These are phyloP conservation scores for Chalciporus sphaerocephalus DNA, from an alignment of 768 basidiomycete species.

Conservation along the genomic window DNA sequence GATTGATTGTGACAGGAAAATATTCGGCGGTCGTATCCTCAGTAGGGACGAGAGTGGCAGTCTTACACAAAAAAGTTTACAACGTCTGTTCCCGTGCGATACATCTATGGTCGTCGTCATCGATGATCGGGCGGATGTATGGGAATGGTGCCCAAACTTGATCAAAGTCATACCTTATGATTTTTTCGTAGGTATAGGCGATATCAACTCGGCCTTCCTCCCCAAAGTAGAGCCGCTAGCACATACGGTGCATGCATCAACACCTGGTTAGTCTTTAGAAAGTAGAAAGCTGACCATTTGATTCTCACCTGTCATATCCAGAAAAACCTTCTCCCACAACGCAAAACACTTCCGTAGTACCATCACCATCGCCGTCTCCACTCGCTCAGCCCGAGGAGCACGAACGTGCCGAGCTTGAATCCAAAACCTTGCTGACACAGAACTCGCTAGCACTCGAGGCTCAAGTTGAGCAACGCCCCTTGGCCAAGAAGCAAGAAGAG, in stretches of 20 bases:
- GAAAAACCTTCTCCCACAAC: slow-evolving; percentile 15
- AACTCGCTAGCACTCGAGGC: slow-evolving; percentile 78
- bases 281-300: not conserved
- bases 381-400: slow-evolving; percentile 32
- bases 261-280: slow-evolving; percentile 18
- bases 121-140: slow-evolving; percentile 96
- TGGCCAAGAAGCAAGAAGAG: slow-evolving; percentile 85
- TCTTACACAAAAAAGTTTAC: slow-evolving; percentile 86
- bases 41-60: slow-evolving; percentile 97
- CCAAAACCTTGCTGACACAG: slow-evolving; percentile 58
- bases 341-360: slow-evolving; percentile 15
- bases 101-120: slow-evolving; percentile 99
- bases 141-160: slow-evolving; percentile 96
- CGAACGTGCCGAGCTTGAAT: slow-evolving; percentile 42
- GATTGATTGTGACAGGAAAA: slow-evolving; percentile 82
- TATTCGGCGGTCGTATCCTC: slow-evolving; percentile 84
- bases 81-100: slow-evolving; percentile 92
- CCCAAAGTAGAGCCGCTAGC: slow-evolving; percentile 63
- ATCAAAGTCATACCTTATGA: slow-evolving; percentile 97
- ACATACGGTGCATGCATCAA: slow-evolving; percentile 22
- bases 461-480: slow-evolving; percentile 78
- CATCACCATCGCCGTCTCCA: slow-evolving; percentile 12
- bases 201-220: slow-evolving; percentile 94
- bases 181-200: slow-evolving; percentile 96
- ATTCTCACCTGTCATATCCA: slow-evolving; percentile 17